Base-by-base conservation (phyloP, 768 basidiomycete genomes). In the Serendipita sp. region DNA sequence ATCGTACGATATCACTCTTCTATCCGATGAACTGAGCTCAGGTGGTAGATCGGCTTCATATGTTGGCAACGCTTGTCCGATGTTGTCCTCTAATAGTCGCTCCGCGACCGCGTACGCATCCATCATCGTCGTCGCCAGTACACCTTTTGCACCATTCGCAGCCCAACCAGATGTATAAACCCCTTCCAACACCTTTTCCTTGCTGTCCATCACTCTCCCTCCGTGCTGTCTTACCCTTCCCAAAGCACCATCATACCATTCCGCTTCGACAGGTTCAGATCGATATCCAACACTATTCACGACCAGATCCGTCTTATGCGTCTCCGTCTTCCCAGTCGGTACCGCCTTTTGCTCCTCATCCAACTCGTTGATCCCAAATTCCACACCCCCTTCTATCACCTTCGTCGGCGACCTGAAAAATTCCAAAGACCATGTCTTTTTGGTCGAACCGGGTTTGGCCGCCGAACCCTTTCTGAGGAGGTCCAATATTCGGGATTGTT, bases 151-250 rank as follows among this genome's bases (percentile, higher is more conserved):
- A 38, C 95, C 95, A 2, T 81, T 83, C 1, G 90, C 86, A 1
- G 90, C 86, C 96, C 96, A 99, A 9, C 95, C 95, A 1, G 89
- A 85, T 1, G 90, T 86, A 70, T 96, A 99, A n/a, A 94, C 76
- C 63, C 81, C 82, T 41, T 76, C 77, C 3, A 72, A 69, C 3
- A 77, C 63, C 72, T 74, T 68, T 17, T 28, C 28, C n/a, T 38
- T 33, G 50, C 51, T 63, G 62, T 43, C 64, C 28, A 81, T 68
- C 5, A 88, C 74, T 13, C 83, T 77, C 3, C 81, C 81, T 4
- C 72, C 71, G 2, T 71, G 65, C 1, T 79, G 79, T n/a, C 82
- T 79, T 14, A 88, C 73, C 67, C 83, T 84, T 2, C 78, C 73
- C 2, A 81, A 70, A 1, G 72, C 68, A 0, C 81, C 74, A 67